Evolutionary conservation across 208 protist species (phyloP).

Genomic region (Entamoeba histolytica): DNA sequence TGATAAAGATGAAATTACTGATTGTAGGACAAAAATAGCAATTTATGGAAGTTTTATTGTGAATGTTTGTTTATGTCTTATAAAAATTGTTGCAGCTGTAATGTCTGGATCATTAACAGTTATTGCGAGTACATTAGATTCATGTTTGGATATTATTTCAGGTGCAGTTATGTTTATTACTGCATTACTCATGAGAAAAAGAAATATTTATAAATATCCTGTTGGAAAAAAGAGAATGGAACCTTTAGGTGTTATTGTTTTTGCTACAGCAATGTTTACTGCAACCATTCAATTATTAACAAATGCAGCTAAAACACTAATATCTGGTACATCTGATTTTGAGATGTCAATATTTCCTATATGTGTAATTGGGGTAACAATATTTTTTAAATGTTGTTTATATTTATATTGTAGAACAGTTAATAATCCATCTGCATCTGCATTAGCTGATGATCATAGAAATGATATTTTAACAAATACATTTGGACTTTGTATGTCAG

Average conservation of each 20-base stretch:
- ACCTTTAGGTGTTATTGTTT: slow-evolving; percentile 7
- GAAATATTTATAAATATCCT: not conserved
- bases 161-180: not conserved
- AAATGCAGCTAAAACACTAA: not conserved
- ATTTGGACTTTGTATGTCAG: not conserved
- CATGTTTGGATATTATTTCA: slow-evolving; percentile 2
- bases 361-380: not conserved
- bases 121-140: slow-evolving; percentile 4
- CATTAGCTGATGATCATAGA: slow-evolving; percentile 8
- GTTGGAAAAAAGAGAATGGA: not conserved
- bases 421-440: not conserved
- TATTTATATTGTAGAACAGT: not conserved
- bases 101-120: slow-evolving; percentile 2
- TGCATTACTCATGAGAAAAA: not conserved
- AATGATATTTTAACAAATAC: slow-evolving; percentile 21
- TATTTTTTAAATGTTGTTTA: not conserved
- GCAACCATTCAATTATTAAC: not conserved
- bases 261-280: slow-evolving; percentile 9
- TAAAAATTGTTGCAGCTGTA: not conserved
- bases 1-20: not conserved
- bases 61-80: not conserved
- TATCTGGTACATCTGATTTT: not conserved
- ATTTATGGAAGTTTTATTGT: not conserved
- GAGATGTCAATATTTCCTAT: not conserved
- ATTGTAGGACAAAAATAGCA: not conserved